Conservation (phyloP, 78 protist genomes). For the Chrysochromulina tobinii region DNA sequence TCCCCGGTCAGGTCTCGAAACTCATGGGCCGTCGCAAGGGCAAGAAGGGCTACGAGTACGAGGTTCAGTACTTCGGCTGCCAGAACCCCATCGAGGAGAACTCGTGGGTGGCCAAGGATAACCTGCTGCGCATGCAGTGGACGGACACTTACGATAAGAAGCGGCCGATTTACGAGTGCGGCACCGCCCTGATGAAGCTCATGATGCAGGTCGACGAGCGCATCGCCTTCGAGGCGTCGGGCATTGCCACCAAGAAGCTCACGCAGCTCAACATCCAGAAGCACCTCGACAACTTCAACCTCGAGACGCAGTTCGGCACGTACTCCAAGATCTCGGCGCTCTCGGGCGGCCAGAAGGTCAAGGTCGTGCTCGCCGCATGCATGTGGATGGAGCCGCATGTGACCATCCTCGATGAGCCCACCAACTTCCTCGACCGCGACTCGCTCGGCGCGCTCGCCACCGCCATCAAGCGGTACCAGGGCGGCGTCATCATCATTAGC, state of each 20-base stretch:
- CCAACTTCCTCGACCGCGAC: constrained; percentile 88
- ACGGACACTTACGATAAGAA: constrained; percentile 7
- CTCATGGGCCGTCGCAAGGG: constrained; percentile 20
- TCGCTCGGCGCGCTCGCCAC: constrained; percentile 51
- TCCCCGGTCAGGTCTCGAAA: constrained; percentile 56
- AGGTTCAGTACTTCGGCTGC: constrained; percentile 31
- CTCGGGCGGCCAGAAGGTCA: constrained; percentile 49
- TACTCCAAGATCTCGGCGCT: constrained; percentile 42
- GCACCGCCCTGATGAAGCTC: constrained; percentile 47
- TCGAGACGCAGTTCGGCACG: constrained; percentile 57
- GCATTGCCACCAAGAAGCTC: constrained; percentile 50
- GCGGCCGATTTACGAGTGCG: constrained; percentile 4
- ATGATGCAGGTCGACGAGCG: constrained; percentile 56
- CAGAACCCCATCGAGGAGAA: constrained; percentile 21
- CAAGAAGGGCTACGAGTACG: constrained; percentile 58
- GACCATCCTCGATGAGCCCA: constrained; percentile 89
- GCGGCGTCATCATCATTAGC: constrained; percentile 51
- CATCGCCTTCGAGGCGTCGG: constrained; percentile 40
- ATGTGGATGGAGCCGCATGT: constrained; percentile 58
- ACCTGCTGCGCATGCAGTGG: constrained; percentile 13
- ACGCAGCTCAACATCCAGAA: constrained; percentile 63
- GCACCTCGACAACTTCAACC: constrained; percentile 50
- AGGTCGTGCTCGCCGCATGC: constrained; percentile 49
- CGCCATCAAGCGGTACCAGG: constrained; percentile 34
- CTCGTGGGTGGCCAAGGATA: constrained; percentile 44